These are phyloP conservation scores for Phalaenopsis equestris DNA, from an alignment of 106 monocot species.

Conservation along the genomic window DNA sequence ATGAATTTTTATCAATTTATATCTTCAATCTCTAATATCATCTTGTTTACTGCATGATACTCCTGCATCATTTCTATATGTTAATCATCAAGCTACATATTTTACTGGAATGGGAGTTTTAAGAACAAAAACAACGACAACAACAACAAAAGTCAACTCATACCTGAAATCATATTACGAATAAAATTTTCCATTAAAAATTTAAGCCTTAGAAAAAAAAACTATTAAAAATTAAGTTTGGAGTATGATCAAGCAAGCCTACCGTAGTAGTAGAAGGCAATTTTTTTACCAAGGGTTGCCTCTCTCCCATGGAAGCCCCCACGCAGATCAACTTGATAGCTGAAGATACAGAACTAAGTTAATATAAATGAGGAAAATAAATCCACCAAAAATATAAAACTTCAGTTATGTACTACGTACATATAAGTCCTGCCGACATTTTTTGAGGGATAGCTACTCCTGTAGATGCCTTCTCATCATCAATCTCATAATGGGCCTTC, in stretches of 20 bases:
- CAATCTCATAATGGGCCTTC: conserved; percentile 63
- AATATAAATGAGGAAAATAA: background rate
- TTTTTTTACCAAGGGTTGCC: conserved; percentile 60
- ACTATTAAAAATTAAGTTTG: background rate
- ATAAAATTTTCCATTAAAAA: background rate
- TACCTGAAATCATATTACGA: background rate
- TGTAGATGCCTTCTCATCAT: conserved; percentile 63
- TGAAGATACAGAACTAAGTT: conserved; percentile 18
- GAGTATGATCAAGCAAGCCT: conserved; percentile 18
- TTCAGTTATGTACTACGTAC: conserved; percentile 28
- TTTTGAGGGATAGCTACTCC: conserved; percentile 53
- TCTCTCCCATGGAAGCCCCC: conserved; percentile 90
- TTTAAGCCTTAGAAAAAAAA: background rate
- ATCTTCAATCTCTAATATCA: background rate
- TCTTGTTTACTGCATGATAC: background rate
- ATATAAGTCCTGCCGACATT: conserved; percentile 67
- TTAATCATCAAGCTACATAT: background rate
- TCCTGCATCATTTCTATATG: background rate
- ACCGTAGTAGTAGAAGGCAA: conserved; percentile 84
- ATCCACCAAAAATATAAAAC: background rate
- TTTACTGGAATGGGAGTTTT: background rate
- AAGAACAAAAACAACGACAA: background rate
- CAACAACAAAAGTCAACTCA: background rate
- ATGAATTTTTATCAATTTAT: background rate
- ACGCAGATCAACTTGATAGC: conserved; percentile 83